Conservation (phyloP, 352 stramenopile genomes). For the Pseudoperonospora humuli region DNA sequence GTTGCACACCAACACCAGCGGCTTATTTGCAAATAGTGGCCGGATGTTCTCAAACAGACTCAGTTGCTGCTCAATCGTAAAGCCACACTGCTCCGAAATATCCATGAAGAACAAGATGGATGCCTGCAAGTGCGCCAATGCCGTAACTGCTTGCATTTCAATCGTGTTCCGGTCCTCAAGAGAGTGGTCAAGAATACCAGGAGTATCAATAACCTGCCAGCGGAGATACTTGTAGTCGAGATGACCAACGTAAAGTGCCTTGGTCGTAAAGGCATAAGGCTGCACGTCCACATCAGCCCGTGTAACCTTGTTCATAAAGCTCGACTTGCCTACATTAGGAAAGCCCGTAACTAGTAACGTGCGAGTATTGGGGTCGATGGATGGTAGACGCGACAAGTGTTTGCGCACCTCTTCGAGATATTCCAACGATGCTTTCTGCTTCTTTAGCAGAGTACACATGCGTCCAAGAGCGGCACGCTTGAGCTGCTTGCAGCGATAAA, state of each 20-base stretch:
- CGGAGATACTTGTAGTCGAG: slow-evolving; percentile 99
- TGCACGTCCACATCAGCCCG: slow-evolving; percentile 99
- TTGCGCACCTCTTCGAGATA: slow-evolving; percentile 98
- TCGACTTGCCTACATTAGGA: slow-evolving; percentile 99
- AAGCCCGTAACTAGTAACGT: slow-evolving; percentile 98
- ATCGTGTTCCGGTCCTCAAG: slow-evolving; percentile 99
- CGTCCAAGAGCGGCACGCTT: slow-evolving; percentile 98
- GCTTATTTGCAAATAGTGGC: slow-evolving; percentile 99
- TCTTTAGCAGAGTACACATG: slow-evolving; percentile 99
- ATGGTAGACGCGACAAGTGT: slow-evolving; percentile 97
- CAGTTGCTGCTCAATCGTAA: slow-evolving; percentile 97
- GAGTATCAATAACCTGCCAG: slow-evolving; percentile 99
- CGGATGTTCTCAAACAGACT: slow-evolving; percentile 97
- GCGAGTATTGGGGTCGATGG: slow-evolving; percentile 98
- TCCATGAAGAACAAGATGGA: slow-evolving; percentile 99
- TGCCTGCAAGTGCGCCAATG: slow-evolving; percentile 97
- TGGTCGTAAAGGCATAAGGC: slow-evolving; percentile 99
- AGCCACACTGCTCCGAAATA: slow-evolving; percentile 99
- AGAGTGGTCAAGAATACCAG: slow-evolving; percentile 98
- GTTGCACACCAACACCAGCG: slow-evolving; percentile 97
- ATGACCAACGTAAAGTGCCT: slow-evolving; percentile 99
- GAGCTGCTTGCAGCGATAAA: slow-evolving; percentile 99
- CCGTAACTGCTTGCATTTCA: slow-evolving; percentile 99
- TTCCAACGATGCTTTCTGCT: slow-evolving; percentile 96
- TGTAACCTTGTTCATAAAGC: slow-evolving; percentile 99